These are phyloP conservation scores for Boletus subcaerulescens DNA, from an alignment of 768 basidiomycete genomes.

Conservation along the genomic window DNA sequence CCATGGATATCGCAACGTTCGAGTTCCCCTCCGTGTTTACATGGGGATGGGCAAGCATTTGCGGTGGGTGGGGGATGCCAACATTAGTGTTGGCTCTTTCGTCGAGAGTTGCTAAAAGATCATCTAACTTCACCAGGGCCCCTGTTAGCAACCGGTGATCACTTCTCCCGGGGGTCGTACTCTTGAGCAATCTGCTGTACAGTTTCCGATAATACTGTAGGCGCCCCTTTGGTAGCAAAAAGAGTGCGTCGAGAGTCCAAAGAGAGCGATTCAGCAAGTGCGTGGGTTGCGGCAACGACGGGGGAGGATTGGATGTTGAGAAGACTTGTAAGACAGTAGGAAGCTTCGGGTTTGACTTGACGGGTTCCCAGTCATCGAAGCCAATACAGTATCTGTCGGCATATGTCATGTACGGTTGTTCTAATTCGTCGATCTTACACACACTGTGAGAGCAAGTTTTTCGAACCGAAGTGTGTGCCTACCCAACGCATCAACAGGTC, in stretches of 20 bases:
- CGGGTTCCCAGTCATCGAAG: constrained; percentile 82
- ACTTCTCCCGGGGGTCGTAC: constrained; percentile 79
- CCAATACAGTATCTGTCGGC: constrained; percentile 66
- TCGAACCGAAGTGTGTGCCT: constrained; percentile 28
- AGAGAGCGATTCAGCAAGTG: constrained; percentile 37
- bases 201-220: constrained; percentile 91
- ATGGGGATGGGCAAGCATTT: neutral
- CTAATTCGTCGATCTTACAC: constrained; percentile 84
- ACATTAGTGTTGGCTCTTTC: constrained; percentile 45
- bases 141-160: constrained; percentile 80
- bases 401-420: constrained; percentile 82
- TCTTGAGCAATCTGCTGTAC: constrained; percentile 81
- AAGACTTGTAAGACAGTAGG: constrained; percentile 64
- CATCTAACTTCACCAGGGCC: constrained; percentile 79
- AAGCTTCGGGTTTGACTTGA: constrained; percentile 73
- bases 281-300: constrained; percentile 35
- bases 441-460: constrained; percentile 16
- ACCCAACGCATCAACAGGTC: constrained; percentile 98
- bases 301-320: constrained; percentile 61
- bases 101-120: constrained; percentile 66
- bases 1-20: neutral
- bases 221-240: constrained; percentile 79
- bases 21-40: neutral
- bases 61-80: neutral
- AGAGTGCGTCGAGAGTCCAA: constrained; percentile 89